Percentiles rank a stretch among this genome's conserved stretches.
Conservation (phyloP, 768 basidiomycete species). For the Lyophyllum decastes region DNA sequence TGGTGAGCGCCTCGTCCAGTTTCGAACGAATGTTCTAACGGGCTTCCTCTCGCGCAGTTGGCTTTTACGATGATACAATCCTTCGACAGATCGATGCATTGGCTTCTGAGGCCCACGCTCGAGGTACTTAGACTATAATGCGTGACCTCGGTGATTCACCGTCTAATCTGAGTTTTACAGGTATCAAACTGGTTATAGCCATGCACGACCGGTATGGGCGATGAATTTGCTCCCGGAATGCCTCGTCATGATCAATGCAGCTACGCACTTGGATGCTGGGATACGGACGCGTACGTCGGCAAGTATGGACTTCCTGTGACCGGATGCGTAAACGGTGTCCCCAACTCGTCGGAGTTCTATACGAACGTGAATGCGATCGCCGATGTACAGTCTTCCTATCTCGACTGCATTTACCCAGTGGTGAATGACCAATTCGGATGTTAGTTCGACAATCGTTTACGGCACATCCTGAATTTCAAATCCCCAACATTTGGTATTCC, state of each 20-base stretch:
- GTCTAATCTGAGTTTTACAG: conserved; percentile 2
- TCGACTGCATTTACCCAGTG: neutral
- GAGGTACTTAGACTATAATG: conserved; percentile 10
- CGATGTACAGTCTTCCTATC: conserved; percentile 12
- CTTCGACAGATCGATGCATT: conserved; percentile 23
- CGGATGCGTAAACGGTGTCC: conserved; percentile 24
- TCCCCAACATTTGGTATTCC: conserved; percentile 25
- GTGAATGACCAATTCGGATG: neutral
- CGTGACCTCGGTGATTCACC: neutral
- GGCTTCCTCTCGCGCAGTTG: conserved; percentile 12
- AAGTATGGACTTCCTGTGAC: conserved; percentile 24
- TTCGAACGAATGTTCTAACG: neutral
- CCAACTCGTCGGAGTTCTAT: conserved; percentile 25
- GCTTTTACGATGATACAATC: conserved; percentile 25
- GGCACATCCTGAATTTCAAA: conserved; percentile 26
- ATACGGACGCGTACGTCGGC: conserved; percentile 25
- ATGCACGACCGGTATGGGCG: conserved; percentile 24
- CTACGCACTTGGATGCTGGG: conserved; percentile 28
- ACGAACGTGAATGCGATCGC: conserved; percentile 25
- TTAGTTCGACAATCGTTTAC: conserved; percentile 25
- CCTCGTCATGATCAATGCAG: neutral
- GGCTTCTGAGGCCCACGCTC: conserved; percentile 23
- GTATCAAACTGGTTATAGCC: conserved; percentile 27
- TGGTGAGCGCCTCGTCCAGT: conserved; percentile 7
- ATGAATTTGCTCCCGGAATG: neutral